Percentiles rank a stretch among this genome's conserved stretches.
These are phyloP conservation scores for Cladosporium sp. DNA, from an alignment of 2,329 filamentous ascomycete species.

Conservation along the genomic window DNA sequence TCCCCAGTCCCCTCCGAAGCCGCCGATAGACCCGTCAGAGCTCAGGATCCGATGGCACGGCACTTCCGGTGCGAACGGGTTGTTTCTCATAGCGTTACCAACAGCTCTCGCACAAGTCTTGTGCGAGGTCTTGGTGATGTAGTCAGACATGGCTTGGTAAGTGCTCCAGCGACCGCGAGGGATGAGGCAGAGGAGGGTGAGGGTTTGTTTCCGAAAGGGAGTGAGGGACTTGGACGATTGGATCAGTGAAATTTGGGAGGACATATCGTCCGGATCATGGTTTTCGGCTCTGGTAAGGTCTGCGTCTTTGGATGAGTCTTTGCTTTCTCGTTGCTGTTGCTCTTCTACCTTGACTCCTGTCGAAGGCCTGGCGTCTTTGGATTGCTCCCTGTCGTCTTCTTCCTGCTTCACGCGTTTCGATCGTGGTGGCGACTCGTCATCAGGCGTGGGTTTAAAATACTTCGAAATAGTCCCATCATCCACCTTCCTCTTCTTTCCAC, in stretches of 20 bases:
- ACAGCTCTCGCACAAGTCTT: constrained; percentile 37
- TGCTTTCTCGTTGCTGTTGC: too few relatives aligned
- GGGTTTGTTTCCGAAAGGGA: constrained; percentile 41
- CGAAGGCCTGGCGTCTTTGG: too few relatives aligned
- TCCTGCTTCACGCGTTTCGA: background rate
- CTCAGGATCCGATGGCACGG: constrained; percentile 40
- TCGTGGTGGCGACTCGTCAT: background rate
- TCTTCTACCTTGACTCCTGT: too few relatives aligned
- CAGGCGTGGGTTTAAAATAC: constrained; percentile 28
- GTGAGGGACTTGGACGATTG: constrained; percentile 43
- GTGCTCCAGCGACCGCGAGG: constrained; percentile 34
- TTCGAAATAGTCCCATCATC: constrained; percentile 21
- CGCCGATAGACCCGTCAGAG: constrained; percentile 40
- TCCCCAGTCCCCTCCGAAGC: constrained; percentile 49
- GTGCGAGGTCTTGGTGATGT: constrained; percentile 29
- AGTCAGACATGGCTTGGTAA: constrained; percentile 33
- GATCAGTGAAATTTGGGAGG: constrained; percentile 37
- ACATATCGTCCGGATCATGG: constrained; percentile 15
- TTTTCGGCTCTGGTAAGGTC: background rate
- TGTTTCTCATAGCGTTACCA: constrained; percentile 39
- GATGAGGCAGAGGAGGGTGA: constrained; percentile 32
- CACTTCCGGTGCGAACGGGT: constrained; percentile 41
- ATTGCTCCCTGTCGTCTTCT: background rate
- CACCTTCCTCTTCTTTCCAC: constrained; percentile 8
- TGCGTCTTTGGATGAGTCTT: background rate